phyloP scores from a whole-genome alignment of 139 green algal genomes.

The Nannochloris sp. region DNA sequence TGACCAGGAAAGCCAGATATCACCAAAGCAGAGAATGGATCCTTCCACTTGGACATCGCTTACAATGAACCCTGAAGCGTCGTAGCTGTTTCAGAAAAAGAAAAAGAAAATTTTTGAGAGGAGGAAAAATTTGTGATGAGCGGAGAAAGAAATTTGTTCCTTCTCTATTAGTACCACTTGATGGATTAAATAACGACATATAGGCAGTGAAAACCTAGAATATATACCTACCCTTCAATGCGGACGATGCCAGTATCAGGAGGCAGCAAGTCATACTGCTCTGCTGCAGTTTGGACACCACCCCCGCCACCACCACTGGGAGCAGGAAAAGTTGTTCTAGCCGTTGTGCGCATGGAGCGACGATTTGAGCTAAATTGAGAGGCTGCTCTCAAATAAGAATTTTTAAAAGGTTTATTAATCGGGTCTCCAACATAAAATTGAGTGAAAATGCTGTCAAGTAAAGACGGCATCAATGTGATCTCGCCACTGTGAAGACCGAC shows the following conservation, averaged over 20 bases:
- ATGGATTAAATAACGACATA: not conserved
- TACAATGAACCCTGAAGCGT: conserved; percentile 28
- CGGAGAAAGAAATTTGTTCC: too few relatives aligned
- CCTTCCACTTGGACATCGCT: conserved; percentile 30
- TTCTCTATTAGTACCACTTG: too few relatives aligned
- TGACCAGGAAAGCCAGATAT: conserved; percentile 6
- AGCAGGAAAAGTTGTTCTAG: too few relatives aligned
- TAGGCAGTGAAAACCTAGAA: not conserved
- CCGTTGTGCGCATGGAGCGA: too few relatives aligned
- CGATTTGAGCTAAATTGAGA: too few relatives aligned
- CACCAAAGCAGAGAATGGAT: conserved; percentile 11
- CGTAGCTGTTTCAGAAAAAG: conserved; percentile 6
- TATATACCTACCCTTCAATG: conserved; percentile 28
- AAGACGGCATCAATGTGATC: not conserved
- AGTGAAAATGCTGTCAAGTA: not conserved
- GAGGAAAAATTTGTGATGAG: not conserved
- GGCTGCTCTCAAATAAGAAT: too few relatives aligned
- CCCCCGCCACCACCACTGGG: too few relatives aligned
- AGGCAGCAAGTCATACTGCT: conserved; percentile 27
- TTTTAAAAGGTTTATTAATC: not conserved
- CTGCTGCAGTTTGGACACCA: not conserved
- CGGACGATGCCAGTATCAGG: conserved; percentile 21
- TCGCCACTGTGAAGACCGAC: not conserved
- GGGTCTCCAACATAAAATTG: not conserved
- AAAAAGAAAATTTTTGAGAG: not conserved